Percentiles rank a stretch among this genome's conserved stretches.
Evolutionary conservation across 139 green algal species (phyloP).

Genomic region (Diplosphaera chodatii): DNA sequence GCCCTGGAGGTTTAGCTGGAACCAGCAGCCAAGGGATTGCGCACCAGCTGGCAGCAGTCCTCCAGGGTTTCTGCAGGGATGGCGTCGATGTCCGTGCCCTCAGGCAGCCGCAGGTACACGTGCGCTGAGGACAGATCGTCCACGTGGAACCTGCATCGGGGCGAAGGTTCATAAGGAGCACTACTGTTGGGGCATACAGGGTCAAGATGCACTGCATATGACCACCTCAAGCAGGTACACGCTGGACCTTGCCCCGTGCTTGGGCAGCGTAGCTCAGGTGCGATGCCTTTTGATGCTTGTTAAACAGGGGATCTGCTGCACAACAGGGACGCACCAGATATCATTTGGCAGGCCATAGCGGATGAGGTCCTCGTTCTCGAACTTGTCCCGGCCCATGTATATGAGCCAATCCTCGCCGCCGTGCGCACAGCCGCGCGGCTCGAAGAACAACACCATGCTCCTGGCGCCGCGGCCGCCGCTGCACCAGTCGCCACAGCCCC

Average conservation of each 20-base stretch:
- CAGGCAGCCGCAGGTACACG: slow-evolving; percentile 87
- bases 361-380: slow-evolving; percentile 95
- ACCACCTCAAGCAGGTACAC: too few relatives aligned
- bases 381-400: slow-evolving; percentile 89
- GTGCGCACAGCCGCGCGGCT: slow-evolving; percentile 43
- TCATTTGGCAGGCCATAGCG: slow-evolving; percentile 70
- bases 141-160: slow-evolving; percentile 82
- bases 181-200: too few relatives aligned
- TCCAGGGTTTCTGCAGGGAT: slow-evolving; percentile 79
- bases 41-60: slow-evolving; percentile 86
- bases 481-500: too few relatives aligned
- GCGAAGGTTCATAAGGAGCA: too few relatives aligned
- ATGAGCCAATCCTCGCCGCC: slow-evolving; percentile 70
- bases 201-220: too few relatives aligned
- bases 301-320: neutral
- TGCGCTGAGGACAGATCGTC: slow-evolving; percentile 91
- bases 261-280: too few relatives aligned
- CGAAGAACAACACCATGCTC: slow-evolving; percentile 87
- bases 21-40: too few relatives aligned
- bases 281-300: too few relatives aligned
- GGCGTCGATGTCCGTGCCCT: slow-evolving; percentile 53
- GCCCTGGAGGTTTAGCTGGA: too few relatives aligned
- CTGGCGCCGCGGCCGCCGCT: neutral
- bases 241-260: too few relatives aligned
- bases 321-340: slow-evolving; percentile 50